These are phyloP conservation scores for Epithele typhae DNA, from an alignment of 768 basidiomycete genomes.

Conservation along the genomic window DNA sequence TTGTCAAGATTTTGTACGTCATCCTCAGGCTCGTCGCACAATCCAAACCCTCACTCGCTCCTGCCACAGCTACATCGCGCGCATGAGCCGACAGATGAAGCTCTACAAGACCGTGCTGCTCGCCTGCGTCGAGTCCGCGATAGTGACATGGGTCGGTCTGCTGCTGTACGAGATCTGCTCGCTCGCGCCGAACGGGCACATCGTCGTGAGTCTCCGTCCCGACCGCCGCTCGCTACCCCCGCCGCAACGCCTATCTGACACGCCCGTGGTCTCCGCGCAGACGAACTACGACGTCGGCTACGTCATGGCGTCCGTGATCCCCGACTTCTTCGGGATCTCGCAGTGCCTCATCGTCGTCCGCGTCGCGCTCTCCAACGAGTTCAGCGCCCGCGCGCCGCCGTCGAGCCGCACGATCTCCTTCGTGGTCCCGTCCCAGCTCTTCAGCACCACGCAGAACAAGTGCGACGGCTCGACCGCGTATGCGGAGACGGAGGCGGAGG, in stretches of 20 bases:
- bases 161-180: conserved; percentile 18
- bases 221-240: background rate
- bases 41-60: no score
- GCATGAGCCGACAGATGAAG: no score
- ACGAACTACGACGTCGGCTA: conserved; percentile 17
- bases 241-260: background rate
- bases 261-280: background rate
- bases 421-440: background rate
- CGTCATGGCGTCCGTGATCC: conserved; percentile 18
- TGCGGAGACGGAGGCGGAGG: no score
- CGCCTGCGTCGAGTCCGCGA: conserved; percentile 12
- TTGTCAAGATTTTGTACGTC: conserved; percentile 18
- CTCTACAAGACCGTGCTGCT: no score
- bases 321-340: conserved; percentile 23
- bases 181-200: conserved; percentile 16
- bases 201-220: conserved; percentile 9
- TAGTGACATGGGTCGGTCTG: conserved; percentile 24
- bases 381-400: background rate
- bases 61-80: no score
- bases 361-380: conserved; percentile 13
- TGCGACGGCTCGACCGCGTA: no score
- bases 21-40: no score
- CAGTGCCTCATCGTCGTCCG: conserved; percentile 23
- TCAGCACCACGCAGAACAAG: no score
- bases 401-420: background rate